Conservation (phyloP, 2,329 filamentous ascomycete species). For the Pezizomycotina sp. region DNA sequence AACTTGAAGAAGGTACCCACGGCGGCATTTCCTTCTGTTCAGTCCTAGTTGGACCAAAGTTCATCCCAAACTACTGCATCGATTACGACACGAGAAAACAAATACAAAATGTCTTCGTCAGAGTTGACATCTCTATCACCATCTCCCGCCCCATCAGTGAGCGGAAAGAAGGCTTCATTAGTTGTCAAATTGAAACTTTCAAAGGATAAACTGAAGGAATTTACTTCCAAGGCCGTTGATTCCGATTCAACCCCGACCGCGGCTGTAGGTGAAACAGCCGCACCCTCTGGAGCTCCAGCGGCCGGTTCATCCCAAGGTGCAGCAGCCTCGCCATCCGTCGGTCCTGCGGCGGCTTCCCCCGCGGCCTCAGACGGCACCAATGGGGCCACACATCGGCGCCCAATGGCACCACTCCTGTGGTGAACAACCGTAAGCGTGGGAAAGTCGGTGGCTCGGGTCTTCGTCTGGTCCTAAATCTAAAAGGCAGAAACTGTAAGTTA, state of each 20-base stretch:
- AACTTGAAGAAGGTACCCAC: too few species aligned
- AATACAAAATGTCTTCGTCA: too few species aligned
- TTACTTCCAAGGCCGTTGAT: slow-evolving; percentile 33
- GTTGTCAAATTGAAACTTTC: slow-evolving; percentile 40
- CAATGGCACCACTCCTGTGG: slow-evolving; percentile 50
- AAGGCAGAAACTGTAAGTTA: slow-evolving; percentile 76
- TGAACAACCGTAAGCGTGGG: slow-evolving; percentile 41
- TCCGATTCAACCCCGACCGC: slow-evolving; percentile 34
- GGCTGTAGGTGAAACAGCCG: slow-evolving; percentile 30
- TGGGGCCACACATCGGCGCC: slow-evolving; percentile 45
- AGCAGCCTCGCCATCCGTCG: slow-evolving; percentile 15
- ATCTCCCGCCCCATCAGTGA: neutral
- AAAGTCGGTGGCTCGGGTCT: slow-evolving; percentile 50
- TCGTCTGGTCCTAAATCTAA: slow-evolving; percentile 84
- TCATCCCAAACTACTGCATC: too few species aligned
- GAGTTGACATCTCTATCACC: too few species aligned
- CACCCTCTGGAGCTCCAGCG: slow-evolving; percentile 29
- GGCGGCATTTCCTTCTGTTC: too few species aligned
- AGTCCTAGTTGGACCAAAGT: too few species aligned
- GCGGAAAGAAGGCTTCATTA: slow-evolving; percentile 18
- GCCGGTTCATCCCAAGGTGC: slow-evolving; percentile 24
- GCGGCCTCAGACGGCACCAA: slow-evolving; percentile 27
- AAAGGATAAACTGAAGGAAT: slow-evolving; percentile 36
- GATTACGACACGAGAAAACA: too few species aligned
- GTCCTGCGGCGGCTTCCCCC: slow-evolving; percentile 27